Conservation (phyloP, 768 basidiomycete species). For the Pilatotrama ljubarskyi region DNA sequence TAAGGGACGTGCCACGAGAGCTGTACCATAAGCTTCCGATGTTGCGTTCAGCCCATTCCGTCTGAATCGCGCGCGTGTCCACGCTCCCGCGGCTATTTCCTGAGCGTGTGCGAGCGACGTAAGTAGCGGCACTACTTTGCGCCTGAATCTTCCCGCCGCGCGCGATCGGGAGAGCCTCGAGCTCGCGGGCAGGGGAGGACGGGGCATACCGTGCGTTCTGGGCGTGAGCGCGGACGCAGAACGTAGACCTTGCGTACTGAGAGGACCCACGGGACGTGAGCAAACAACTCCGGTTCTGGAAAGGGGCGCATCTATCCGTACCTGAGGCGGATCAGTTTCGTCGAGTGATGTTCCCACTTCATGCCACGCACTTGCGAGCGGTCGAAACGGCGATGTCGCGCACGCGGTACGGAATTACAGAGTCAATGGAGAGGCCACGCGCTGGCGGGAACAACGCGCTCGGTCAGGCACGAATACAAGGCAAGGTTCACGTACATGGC, state of each 20-base stretch:
- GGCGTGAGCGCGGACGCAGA: not conserved
- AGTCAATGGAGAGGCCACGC: not conserved
- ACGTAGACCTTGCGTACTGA: not conserved
- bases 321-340: slow-evolving; percentile 1
- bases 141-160: not conserved
- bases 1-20: not conserved
- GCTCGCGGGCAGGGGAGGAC: not conserved
- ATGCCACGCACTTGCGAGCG: not conserved
- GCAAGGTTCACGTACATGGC: too few species aligned
- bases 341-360: not conserved
- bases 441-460: not conserved
- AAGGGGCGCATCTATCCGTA: slow-evolving; percentile 14
- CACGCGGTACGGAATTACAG: not conserved
- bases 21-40: not conserved
- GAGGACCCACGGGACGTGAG: not conserved
- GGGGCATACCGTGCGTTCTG: not conserved
- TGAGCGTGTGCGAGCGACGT: not conserved
- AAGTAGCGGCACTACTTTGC: not conserved
- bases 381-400: not conserved
- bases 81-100: not conserved
- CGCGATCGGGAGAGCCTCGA: not conserved
- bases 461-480: not conserved
- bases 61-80: not conserved
- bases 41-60: not conserved
- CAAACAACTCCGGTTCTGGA: not conserved